A percentile compares a stretch with the other conserved stretches of the same genome.
phyloP scores from a whole-genome alignment of 1,139 yeast species.

The Torulaspora pretoriensis region DNA sequence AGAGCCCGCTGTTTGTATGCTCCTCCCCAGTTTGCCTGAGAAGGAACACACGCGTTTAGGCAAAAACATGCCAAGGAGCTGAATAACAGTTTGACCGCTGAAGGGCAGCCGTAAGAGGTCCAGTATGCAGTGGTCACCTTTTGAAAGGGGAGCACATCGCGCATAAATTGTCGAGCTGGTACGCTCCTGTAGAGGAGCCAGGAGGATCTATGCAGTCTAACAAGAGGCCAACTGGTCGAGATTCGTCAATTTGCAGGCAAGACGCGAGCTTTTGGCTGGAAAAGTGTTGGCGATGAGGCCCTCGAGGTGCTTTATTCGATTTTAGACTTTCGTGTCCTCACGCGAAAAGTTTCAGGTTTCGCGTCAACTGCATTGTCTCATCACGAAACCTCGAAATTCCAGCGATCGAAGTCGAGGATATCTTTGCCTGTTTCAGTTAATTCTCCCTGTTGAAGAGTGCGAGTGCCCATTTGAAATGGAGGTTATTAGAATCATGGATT shows the following conservation, averaged over 20 bases:
- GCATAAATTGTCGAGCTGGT: too few relatives aligned
- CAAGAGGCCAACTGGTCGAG: background rate
- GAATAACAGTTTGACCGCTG: too few relatives aligned
- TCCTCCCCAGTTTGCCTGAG: too few relatives aligned
- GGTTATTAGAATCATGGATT: background rate
- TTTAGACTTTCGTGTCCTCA: constrained; percentile 2
- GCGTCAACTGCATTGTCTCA: constrained; percentile 7
- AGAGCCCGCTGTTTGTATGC: too few relatives aligned
- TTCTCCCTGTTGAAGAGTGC: background rate
- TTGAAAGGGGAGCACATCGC: too few relatives aligned
- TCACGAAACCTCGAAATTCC: constrained; percentile 10
- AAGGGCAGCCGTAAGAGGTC: too few relatives aligned
- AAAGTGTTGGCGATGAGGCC: background rate
- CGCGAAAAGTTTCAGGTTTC: constrained; percentile 9
- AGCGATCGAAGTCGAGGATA: background rate
- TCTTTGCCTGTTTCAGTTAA: constrained; percentile 11
- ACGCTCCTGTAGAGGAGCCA: too few relatives aligned
- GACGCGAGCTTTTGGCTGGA: background rate
- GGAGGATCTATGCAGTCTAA: too few relatives aligned
- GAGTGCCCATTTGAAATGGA: background rate
- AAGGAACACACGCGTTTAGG: too few relatives aligned
- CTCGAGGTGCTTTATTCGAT: background rate
- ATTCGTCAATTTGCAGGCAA: background rate
- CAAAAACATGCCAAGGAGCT: too few relatives aligned
- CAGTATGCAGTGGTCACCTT: too few relatives aligned